phyloP scores from a whole-genome alignment of 148 eudicot species.

The Cornus suecica region DNA sequence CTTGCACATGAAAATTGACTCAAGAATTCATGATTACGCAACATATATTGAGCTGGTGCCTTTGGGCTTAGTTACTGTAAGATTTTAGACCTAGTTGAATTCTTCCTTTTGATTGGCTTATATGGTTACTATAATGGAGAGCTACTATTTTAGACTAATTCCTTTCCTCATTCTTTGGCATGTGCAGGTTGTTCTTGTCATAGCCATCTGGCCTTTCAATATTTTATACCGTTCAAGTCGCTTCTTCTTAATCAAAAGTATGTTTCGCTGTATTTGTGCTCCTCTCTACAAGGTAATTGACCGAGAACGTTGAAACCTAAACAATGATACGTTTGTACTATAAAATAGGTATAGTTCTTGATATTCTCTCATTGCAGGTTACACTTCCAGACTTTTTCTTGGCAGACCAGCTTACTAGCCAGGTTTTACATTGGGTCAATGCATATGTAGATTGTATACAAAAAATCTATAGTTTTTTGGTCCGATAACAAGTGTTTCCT shows the following conservation, averaged over 20 bases:
- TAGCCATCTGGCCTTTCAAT: conserved; percentile 27
- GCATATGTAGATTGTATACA: neutral
- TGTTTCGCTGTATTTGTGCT: conserved; percentile 37
- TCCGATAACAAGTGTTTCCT: neutral
- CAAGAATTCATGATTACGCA: conserved; percentile 3
- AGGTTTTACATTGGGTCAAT: conserved; percentile 18
- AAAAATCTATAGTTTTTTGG: neutral
- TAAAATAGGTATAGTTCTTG: neutral
- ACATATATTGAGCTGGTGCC: conserved; percentile 28
- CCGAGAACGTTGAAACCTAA: neutral
- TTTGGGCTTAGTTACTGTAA: conserved; percentile 29
- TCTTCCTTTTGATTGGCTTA: too few relatives aligned
- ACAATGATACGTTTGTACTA: neutral
- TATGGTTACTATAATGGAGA: too few relatives aligned
- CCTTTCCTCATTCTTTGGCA: neutral
- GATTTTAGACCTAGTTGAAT: neutral
- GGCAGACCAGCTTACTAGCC: conserved; percentile 53
- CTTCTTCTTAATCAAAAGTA: conserved; percentile 23
- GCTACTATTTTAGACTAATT: too few relatives aligned
- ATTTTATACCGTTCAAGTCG: conserved; percentile 33
- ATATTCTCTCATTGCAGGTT: conserved; percentile 28
- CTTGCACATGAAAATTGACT: conserved; percentile 31
- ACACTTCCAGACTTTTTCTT: conserved; percentile 48
- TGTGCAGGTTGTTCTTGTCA: conserved; percentile 22
- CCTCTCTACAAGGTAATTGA: conserved; percentile 33